Evolutionary conservation across 176 grass and related monocot genomes (phyloP).

Genomic region (Leersia perrieri): DNA sequence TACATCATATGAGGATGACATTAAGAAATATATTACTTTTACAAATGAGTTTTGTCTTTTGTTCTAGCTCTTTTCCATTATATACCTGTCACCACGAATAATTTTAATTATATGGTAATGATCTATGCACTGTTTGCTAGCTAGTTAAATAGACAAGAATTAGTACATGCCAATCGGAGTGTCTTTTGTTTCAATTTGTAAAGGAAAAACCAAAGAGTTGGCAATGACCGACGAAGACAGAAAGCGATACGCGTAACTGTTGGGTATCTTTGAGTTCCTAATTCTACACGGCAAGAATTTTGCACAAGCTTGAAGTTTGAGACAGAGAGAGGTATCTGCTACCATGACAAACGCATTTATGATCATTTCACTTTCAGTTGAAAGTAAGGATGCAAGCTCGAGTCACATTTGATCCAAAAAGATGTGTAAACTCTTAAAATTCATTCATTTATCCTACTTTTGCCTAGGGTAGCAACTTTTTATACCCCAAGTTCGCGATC

Average conservation of each 20-base stretch:
- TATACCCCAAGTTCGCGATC: neutral
- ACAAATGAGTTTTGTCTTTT: neutral
- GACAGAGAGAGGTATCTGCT: neutral
- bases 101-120: neutral
- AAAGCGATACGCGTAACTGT: neutral
- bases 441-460: no score
- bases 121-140: neutral
- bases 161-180: neutral
- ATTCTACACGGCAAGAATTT: slow-evolving; percentile 26
- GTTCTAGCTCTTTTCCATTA: neutral
- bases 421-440: neutral
- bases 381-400: neutral
- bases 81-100: no score
- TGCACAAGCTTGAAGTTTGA: neutral
- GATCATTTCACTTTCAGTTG: neutral
- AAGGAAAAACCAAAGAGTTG: neutral
- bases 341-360: neutral
- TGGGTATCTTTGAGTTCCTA: neutral
- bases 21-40: neutral
- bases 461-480: no score
- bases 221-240: neutral
- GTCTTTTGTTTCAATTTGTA: neutral
- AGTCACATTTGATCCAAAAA: neutral
- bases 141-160: neutral
- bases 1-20: neutral